phyloP scores from a whole-genome alignment of 768 basidiomycete genomes.

The Hericium rajendrae region DNA sequence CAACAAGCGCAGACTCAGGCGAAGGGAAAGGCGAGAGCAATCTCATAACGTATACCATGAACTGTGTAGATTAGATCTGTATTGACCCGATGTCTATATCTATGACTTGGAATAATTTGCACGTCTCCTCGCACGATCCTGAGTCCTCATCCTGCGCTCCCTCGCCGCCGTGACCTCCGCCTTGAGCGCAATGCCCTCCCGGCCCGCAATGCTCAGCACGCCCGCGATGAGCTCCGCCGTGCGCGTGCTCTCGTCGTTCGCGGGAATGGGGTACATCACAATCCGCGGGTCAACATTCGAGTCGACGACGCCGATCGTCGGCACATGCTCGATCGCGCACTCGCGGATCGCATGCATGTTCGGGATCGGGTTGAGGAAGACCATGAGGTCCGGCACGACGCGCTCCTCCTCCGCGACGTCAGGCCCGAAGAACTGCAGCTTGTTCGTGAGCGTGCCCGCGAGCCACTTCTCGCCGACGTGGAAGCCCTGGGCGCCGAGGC shows the following conservation, averaged over 20 bases:
- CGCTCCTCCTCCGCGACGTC: constrained; percentile 42
- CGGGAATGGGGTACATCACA: constrained; percentile 97
- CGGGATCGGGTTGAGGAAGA: constrained; percentile 84
- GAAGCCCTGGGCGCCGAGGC: constrained; percentile 73
- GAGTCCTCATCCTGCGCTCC: background rate
- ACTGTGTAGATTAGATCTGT: background rate
- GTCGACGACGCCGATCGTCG: constrained; percentile 91
- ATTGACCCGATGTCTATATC: background rate
- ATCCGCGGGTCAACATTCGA: constrained; percentile 92
- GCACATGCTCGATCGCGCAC: constrained; percentile 81
- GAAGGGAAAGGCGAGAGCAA: background rate
- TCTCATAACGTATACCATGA: background rate
- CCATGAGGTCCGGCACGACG: constrained; percentile 75
- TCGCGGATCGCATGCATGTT: constrained; percentile 85
- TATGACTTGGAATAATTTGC: background rate
- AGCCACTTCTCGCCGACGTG: constrained; percentile 86
- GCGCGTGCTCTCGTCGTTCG: constrained; percentile 91
- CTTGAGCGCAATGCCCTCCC: constrained; percentile 53
- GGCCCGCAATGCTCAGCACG: constrained; percentile 80
- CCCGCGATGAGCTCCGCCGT: constrained; percentile 89
- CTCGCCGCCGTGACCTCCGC: constrained; percentile 19
- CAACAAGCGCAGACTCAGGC: constrained; percentile 26
- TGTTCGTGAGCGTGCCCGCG: constrained; percentile 92
- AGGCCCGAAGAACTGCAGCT: constrained; percentile 58
- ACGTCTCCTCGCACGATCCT: background rate